Evolutionary conservation across 441 rosid species (phyloP), one percentile per base, ranked within the genome.

Genomic region (Euphorbia neoarborescens): DNA sequence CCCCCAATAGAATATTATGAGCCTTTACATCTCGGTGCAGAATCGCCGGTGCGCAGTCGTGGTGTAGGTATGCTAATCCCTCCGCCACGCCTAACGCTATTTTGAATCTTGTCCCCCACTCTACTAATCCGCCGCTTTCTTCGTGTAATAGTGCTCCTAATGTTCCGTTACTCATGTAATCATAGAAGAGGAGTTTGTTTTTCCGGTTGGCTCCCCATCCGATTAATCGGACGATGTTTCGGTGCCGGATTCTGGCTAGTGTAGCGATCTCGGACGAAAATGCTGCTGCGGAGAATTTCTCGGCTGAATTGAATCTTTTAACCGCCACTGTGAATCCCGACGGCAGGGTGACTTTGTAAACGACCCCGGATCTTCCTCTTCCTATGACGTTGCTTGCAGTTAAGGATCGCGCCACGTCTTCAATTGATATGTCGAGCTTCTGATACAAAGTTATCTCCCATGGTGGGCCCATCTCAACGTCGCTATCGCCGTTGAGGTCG

Each of bases 381-480:
- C 98, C 98, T 59, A 93, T 58, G 32, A 89, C 79, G 79, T 88
- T 90, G 58, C 80, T 77, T 5, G 88, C 79, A 13, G 85, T 85
- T 65, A 93, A 71, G 35, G 83, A 80, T 44, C 57, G 77, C 0
- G 79, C 80, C 61, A 88, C 86, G 64, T 89, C 98, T 30, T 78
- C 82, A 53, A 93, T 85, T 6, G 94, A 89, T 51, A 93, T 68
- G 69, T 90, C 91, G 59, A 90, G 91, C 71, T 93, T 93, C 78
- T 89, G 96, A 78, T 88, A 93, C 0, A 90, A 77, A 14, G 92
- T 89, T 48, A 93, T 80, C 65, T 90, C 92, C 98, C 98, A 93
- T 0, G 95, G 91, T 68, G 90, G 88, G 30, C 87, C 89, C 84
- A 82, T 73, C 77, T 80, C 89, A 71, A 75, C 71, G 75, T 84